Evolutionary conservation across 1,284 basidiomycete genomes (phyloP).

Genomic region (Cryptococcus floricola): DNA sequence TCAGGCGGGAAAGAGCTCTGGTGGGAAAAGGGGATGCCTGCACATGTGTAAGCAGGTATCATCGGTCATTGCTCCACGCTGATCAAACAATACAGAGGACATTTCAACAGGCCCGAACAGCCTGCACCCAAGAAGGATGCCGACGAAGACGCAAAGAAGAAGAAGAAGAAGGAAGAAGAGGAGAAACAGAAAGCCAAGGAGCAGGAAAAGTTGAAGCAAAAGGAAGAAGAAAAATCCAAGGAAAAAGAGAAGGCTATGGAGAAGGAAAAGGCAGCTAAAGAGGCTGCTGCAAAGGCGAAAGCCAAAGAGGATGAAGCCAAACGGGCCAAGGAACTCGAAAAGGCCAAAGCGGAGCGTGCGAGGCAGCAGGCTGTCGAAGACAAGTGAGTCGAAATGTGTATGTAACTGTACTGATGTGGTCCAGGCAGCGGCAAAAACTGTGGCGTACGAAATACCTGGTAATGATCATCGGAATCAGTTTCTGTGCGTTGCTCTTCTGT

Average conservation of each 20-base stretch:
- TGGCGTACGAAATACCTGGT: conserved; percentile 33
- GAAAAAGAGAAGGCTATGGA: conserved; percentile 23
- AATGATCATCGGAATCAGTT: conserved; percentile 38
- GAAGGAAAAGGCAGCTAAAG: conserved; percentile 16
- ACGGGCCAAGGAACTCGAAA: conserved; percentile 21
- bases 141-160: conserved; percentile 17
- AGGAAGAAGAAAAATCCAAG: conserved; percentile 16
- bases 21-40: conserved; percentile 41
- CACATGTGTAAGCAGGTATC: conserved; percentile 30
- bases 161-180: conserved; percentile 14
- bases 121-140: conserved; percentile 8
- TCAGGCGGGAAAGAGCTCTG: conserved; percentile 25
- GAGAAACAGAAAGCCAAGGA: conserved; percentile 11
- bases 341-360: conserved; percentile 5
- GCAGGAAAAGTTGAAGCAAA: conserved; percentile 12
- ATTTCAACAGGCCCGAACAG: conserved; percentile 29
- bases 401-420: not conserved
- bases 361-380: conserved; percentile 17
- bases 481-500: conserved; percentile 19
- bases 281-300: conserved; percentile 21
- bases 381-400: conserved; percentile 5
- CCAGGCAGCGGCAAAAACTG: conserved; percentile 33
- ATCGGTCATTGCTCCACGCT: not conserved
- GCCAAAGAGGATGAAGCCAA: conserved; percentile 19
- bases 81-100: conserved; percentile 19